These are phyloP conservation scores for Corniculantispora saksenae DNA, from an alignment of 2,329 filamentous ascomycete genomes.

Conservation along the genomic window DNA sequence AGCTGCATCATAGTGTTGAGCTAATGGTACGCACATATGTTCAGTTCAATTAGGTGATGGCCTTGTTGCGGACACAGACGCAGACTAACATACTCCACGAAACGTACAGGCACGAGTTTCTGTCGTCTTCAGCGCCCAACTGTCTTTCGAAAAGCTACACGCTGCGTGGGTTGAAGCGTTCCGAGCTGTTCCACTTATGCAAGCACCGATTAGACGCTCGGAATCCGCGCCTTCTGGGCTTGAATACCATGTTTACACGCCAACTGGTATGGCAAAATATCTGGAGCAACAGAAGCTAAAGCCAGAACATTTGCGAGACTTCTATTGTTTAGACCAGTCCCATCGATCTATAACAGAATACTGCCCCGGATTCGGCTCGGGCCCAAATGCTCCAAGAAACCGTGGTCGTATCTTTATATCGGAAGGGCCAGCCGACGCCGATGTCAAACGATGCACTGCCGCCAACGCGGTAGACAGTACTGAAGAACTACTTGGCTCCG, in stretches of 20 bases:
- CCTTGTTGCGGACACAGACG: too few species aligned
- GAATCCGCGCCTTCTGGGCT: background rate
- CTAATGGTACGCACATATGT: slow-evolving; percentile 1
- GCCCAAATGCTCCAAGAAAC: background rate
- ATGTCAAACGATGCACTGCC: background rate
- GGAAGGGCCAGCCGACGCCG: too few species aligned
- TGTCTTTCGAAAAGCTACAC: slow-evolving; percentile 1
- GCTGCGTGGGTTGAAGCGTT: background rate
- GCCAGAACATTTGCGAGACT: background rate
- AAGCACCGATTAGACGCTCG: background rate
- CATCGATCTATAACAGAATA: background rate
- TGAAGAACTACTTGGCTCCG: background rate
- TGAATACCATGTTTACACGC: background rate
- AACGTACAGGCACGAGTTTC: background rate
- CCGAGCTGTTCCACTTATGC: background rate
- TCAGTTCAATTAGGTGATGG: background rate
- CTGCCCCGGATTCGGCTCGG: background rate
- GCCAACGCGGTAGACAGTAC: background rate
- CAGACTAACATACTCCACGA: background rate
- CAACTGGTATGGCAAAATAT: background rate
- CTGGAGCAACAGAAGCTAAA: background rate
- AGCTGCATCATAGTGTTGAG: slow-evolving; percentile 1
- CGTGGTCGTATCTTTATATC: too few species aligned
- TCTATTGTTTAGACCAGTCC: slow-evolving; percentile 6
- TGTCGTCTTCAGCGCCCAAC: background rate